phyloP scores from a whole-genome alignment of 768 basidiomycete genomes.

The Chalciporus chontae region DNA sequence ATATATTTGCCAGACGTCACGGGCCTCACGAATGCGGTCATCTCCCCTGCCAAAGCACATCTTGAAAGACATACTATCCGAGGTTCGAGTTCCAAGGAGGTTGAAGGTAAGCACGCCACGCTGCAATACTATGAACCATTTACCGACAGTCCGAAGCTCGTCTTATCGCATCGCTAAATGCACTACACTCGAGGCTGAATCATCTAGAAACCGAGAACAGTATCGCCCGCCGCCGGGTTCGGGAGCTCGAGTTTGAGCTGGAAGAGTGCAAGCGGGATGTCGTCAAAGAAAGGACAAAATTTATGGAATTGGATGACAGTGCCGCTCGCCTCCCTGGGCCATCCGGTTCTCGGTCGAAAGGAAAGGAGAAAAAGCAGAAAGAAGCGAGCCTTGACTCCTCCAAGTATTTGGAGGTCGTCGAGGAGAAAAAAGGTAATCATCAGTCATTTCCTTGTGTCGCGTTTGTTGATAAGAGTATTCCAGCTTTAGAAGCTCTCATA shows the following conservation, averaged over 20 bases:
- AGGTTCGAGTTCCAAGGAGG: slow-evolving; percentile 50
- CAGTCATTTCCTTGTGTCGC: not conserved
- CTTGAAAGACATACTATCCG: slow-evolving; percentile 49
- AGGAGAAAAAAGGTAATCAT: slow-evolving; percentile 82
- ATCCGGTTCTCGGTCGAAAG: slow-evolving; percentile 23
- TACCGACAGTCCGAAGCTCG: slow-evolving; percentile 41
- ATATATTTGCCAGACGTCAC: slow-evolving; percentile 80
- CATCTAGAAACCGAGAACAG: slow-evolving; percentile 80
- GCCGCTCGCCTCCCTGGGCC: slow-evolving; percentile 13
- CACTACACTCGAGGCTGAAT: slow-evolving; percentile 64
- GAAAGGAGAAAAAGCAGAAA: slow-evolving; percentile 30
- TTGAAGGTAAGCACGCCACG: slow-evolving; percentile 47
- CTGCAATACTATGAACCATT: slow-evolving; percentile 3
- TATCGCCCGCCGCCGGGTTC: slow-evolving; percentile 75
- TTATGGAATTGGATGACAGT: slow-evolving; percentile 42
- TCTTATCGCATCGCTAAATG: slow-evolving; percentile 55
- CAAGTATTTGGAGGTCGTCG: slow-evolving; percentile 73
- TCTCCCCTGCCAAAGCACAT: slow-evolving; percentile 62
- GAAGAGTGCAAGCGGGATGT: slow-evolving; percentile 83
- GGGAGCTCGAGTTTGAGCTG: slow-evolving; percentile 83
- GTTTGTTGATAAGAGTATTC: slow-evolving; percentile 9
- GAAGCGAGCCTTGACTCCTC: slow-evolving; percentile 37
- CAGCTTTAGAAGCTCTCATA: slow-evolving; percentile 82
- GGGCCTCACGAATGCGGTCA: slow-evolving; percentile 74
- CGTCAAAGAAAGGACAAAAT: slow-evolving; percentile 59